Conservation (phyloP, 164 flowering plant genomes). For the Vitis rotundifolia region DNA sequence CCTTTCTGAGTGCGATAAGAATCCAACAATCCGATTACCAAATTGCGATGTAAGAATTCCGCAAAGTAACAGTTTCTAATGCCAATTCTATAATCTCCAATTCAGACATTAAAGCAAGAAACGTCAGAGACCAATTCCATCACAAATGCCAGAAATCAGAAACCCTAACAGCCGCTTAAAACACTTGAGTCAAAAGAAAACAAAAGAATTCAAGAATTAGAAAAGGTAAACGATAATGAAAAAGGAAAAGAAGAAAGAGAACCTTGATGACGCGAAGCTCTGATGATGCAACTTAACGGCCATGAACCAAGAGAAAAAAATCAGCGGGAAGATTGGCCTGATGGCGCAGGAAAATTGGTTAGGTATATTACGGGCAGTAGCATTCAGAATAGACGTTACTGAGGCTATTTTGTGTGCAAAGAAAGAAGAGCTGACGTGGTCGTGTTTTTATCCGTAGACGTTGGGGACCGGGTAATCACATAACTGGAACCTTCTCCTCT, state of each 20-base stretch:
- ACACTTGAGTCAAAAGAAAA: no score
- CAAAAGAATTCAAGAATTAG: no score
- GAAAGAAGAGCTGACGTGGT: slow-evolving; percentile 28
- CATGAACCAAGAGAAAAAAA: slow-evolving; percentile 6
- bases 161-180: no score
- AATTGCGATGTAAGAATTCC: no score
- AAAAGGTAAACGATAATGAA: no score
- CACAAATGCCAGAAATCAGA: no score
- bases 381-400: background rate
- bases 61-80: no score
- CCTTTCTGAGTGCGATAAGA: no score
- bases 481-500: background rate
- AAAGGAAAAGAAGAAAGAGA: background rate
- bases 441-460: slow-evolving; percentile 35
- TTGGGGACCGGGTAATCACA: slow-evolving; percentile 33
- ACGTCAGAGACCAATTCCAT: no score
- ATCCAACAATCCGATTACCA: no score
- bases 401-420: background rate
- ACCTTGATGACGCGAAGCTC: slow-evolving; percentile 20
- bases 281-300: slow-evolving; percentile 19
- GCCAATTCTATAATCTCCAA: no score
- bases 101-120: no score
- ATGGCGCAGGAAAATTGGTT: slow-evolving; percentile 2
- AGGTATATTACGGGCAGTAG: slow-evolving; percentile 3
- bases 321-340: background rate